Evolutionary conservation across 345 rosid species (phyloP).

Genomic region (Pugionium cornutum): DNA sequence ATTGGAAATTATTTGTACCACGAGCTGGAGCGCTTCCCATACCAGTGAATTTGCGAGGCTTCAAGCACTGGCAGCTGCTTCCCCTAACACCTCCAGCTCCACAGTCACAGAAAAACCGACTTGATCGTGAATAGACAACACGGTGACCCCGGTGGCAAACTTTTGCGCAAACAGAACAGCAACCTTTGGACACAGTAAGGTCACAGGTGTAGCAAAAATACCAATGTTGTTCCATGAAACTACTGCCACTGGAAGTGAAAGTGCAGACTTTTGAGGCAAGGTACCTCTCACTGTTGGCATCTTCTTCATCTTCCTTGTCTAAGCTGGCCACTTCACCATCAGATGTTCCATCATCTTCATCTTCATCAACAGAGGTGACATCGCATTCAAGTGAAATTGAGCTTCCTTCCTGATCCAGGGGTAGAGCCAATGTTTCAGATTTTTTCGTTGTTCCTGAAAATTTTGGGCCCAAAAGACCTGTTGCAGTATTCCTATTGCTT

Average conservation of each 20-base stretch:
- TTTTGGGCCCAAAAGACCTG: constrained; percentile 57
- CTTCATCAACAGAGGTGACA: constrained; percentile 94
- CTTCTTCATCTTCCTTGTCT: constrained; percentile 96
- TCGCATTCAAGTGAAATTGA: constrained; percentile 79
- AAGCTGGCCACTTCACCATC: constrained; percentile 97
- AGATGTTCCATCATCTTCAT: constrained; percentile 99
- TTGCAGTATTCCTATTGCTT: constrained; percentile 42
- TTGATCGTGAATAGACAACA: constrained; percentile 95
- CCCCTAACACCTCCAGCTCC: constrained; percentile 99
- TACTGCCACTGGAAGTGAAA: constrained; percentile 97
- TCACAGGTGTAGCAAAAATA: constrained; percentile 99
- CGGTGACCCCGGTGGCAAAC: constrained; percentile 99
- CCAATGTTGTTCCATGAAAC: constrained; percentile 99
- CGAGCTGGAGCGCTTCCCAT: constrained; percentile 56
- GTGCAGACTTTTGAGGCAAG: constrained; percentile 97
- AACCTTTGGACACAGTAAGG: constrained; percentile 91
- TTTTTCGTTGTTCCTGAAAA: constrained; percentile 64
- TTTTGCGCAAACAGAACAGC: constrained; percentile 98
- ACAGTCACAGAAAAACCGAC: constrained; percentile 98
- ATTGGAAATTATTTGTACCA: constrained; percentile 59
- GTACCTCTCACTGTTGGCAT: constrained; percentile 77
- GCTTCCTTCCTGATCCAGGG: constrained; percentile 74
- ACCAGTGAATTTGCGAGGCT: constrained; percentile 86
- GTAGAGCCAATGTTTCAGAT: constrained; percentile 65
- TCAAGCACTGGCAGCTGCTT: constrained; percentile 93